These are phyloP conservation scores for Colletotrichum eleusines DNA, from an alignment of 2,329 filamentous ascomycete genomes.

Conservation along the genomic window DNA sequence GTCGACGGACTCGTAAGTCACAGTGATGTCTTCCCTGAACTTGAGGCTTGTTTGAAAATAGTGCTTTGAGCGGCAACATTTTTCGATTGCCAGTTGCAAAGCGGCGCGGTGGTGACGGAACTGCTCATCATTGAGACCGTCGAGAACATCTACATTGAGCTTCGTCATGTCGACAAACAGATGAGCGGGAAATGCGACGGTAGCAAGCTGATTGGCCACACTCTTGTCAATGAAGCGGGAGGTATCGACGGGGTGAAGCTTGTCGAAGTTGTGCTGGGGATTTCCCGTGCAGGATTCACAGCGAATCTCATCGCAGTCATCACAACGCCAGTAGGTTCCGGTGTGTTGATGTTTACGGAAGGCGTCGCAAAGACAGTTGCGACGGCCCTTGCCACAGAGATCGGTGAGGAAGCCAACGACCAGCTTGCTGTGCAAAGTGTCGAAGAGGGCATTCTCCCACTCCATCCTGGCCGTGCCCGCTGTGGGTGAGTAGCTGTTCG, in stretches of 20 bases:
- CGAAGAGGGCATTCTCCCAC: background rate
- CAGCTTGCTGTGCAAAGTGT: background rate
- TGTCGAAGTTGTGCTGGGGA: conserved; percentile 50
- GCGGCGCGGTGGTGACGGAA: conserved; percentile 14
- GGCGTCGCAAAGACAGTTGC: conserved; percentile 53
- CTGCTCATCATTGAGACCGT: background rate
- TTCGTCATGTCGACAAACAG: background rate
- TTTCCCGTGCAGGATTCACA: conserved; percentile 56
- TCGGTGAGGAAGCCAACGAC: conserved; percentile 26
- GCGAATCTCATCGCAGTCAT: conserved; percentile 51
- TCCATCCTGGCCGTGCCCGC: background rate
- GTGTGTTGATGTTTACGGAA: conserved; percentile 48
- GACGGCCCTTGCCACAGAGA: conserved; percentile 44
- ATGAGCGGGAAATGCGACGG: conserved; percentile 16
- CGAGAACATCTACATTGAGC: background rate
- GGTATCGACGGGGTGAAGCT: conserved; percentile 22
- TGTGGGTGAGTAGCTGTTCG: background rate
- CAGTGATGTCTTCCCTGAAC: conserved; percentile 31
- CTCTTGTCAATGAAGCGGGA: background rate
- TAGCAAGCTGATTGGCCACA: background rate
- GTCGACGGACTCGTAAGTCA: conserved; percentile 33
- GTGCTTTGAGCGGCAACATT: conserved; percentile 5
- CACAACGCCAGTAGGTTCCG: conserved; percentile 46
- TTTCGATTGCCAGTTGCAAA: conserved; percentile 5
- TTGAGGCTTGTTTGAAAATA: conserved; percentile 29